phyloP scores from a whole-genome alignment of 176 grass and related monocot genomes.

The Oryza longistaminata region DNA sequence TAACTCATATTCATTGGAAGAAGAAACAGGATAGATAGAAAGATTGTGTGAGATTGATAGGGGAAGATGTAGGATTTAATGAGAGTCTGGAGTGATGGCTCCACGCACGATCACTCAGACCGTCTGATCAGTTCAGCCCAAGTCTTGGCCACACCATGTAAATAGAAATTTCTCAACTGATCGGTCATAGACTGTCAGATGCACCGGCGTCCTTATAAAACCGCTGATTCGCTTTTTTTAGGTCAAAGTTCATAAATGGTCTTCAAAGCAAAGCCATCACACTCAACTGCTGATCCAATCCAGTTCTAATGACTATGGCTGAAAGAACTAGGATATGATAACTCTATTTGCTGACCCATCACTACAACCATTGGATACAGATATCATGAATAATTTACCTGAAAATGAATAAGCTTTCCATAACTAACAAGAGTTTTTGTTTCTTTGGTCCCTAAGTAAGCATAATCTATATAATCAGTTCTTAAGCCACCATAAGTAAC shows the following conservation, averaged over 20 bases:
- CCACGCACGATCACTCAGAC: background rate
- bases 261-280: background rate
- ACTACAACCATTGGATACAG: background rate
- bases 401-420: background rate
- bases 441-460: background rate
- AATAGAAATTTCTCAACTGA: background rate
- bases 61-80: background rate
- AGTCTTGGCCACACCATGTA: background rate
- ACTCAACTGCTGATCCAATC: background rate
- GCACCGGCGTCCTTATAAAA: background rate
- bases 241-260: background rate
- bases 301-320: background rate
- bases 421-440: background rate
- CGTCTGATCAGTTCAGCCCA: background rate
- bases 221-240: background rate
- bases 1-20: background rate
- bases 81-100: background rate
- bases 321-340: constrained; percentile 5
- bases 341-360: background rate
- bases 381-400: background rate
- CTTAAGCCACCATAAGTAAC: background rate
- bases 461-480: background rate
- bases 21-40: background rate
- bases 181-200: background rate
- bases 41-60: background rate